Base-by-base conservation (phyloP, 331 rosid species). In the Malus hybrid region DNA sequence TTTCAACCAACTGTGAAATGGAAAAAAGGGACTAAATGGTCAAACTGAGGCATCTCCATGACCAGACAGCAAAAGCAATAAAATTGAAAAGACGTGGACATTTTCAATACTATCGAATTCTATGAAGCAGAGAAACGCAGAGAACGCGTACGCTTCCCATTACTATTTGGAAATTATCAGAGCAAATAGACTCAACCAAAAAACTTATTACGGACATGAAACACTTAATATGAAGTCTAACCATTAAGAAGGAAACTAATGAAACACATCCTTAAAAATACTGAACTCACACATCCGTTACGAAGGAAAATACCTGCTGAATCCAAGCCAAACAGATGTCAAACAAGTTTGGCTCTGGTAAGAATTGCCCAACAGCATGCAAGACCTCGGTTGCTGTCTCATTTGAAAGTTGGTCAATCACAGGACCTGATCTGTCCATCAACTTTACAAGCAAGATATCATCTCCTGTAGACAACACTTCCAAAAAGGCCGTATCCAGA, bases 371-470 rank as follows among this genome's bases (percentile, higher is more conserved):
- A 78, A 95, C 85, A 36, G 96, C 93, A 76, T 86, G 82, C 81
- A 89, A 73, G 52, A 88, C 78, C 86, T 95, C 99, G 66, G 85
- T 80, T 22, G 88, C 97, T 63, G 84, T 73, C 80, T 95, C 97
- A 76, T 83, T 87, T 28, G 97, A 80, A 79, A 95, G 88, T 69
- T 89, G 97, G 76, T 90, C 92, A 27, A 92, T 74, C 66, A 90
- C 99, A 33, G 97, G 99, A 69, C 97, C 99, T 19, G 99, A 81
- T 80, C 88, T 87, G 82, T 95, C 99, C 99, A 95, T 90, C 76
- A 95, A 83, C 81, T 95, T 95, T 44, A 95, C 87, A 28, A 95
- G 99, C 86, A 95, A 90, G 76, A 81, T 59, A 81, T 90, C 96
- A 73, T 95, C 99, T 29, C 87, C 96, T 0, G 92, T 83, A 73